Conservation (phyloP, 2,329 filamentous ascomycete species). For the Sarocladium strictum region DNA sequence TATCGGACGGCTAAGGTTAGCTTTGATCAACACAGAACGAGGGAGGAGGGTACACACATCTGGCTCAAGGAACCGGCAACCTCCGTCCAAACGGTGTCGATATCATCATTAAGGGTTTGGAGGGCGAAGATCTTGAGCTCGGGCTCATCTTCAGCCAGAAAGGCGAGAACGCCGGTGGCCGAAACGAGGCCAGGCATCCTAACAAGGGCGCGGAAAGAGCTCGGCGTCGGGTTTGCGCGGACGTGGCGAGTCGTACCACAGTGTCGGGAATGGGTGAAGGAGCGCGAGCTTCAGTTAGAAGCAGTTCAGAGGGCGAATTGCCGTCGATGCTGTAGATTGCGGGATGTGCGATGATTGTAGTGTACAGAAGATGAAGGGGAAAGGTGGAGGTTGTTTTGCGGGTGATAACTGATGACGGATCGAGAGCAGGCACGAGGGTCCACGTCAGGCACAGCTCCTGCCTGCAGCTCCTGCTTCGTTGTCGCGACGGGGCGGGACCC, state of each 20-base stretch:
- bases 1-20: slow-evolving; percentile 31
- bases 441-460: slow-evolving; percentile 39
- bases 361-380: slow-evolving; percentile 11
- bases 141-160: slow-evolving; percentile 88
- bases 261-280: slow-evolving; percentile 8
- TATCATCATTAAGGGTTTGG: slow-evolving; percentile 91
- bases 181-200: slow-evolving; percentile 89
- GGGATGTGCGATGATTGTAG: background rate
- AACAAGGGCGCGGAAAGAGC: background rate
- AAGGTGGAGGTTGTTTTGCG: slow-evolving; percentile 12
- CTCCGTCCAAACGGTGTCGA: slow-evolving; percentile 96
- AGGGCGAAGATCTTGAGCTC: slow-evolving; percentile 93
- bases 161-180: slow-evolving; percentile 89
- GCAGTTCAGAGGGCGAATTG: background rate
- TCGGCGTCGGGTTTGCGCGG: slow-evolving; percentile 3
- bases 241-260: slow-evolving; percentile 5
- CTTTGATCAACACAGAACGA: background rate
- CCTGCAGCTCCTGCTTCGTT: slow-evolving; percentile 12
- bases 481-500: background rate
- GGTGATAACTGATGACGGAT: slow-evolving; percentile 16
- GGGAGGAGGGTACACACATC: slow-evolving; percentile 56
- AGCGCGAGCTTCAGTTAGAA: background rate
- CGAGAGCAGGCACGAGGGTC: slow-evolving; percentile 25
- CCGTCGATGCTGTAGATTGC: background rate
- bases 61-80: slow-evolving; percentile 87